A percentile compares a stretch with the other conserved stretches of the same genome.
These are phyloP conservation scores for Paecilomyces dactylethromorphus DNA, from an alignment of 2,329 filamentous ascomycete genomes.

Conservation along the genomic window DNA sequence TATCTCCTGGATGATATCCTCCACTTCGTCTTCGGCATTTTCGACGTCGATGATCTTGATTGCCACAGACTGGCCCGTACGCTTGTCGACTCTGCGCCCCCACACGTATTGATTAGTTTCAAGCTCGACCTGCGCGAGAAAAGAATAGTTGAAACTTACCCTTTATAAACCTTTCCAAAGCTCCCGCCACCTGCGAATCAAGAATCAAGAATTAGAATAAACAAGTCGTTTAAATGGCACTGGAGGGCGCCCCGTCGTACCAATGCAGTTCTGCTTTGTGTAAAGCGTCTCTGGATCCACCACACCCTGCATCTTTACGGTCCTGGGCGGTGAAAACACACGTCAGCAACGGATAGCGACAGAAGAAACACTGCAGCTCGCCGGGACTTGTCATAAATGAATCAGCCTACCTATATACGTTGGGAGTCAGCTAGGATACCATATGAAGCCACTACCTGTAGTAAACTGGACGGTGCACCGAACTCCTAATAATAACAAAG, in stretches of 20 bases:
- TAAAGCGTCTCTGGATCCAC: slow-evolving; percentile 87
- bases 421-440: not conserved
- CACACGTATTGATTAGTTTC: slow-evolving; percentile 4
- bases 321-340: not conserved
- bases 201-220: slow-evolving; percentile 3
- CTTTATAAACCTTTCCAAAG: slow-evolving; percentile 98
- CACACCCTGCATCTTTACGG: slow-evolving; percentile 39
- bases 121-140: not conserved
- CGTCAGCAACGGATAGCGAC: not conserved
- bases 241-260: slow-evolving; percentile 44
- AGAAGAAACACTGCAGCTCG: not conserved
- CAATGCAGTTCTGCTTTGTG: slow-evolving; percentile 86
- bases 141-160: slow-evolving; percentile 56
- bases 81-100: slow-evolving; percentile 70
- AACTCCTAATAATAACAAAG: not conserved
- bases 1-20: slow-evolving; percentile 98
- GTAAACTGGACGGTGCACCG: not conserved
- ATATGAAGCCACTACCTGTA: not conserved
- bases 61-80: slow-evolving; percentile 85
- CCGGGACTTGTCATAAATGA: not conserved
- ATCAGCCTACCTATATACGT: not conserved
- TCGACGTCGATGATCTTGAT: slow-evolving; percentile 99
- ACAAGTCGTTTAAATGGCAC: slow-evolving; percentile 12
- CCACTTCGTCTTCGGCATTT: slow-evolving; percentile 97
- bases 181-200: slow-evolving; percentile 71